Base-by-base conservation (phyloP, 2,329 filamentous ascomycete species). In the Sporothrix schenckii region DNA sequence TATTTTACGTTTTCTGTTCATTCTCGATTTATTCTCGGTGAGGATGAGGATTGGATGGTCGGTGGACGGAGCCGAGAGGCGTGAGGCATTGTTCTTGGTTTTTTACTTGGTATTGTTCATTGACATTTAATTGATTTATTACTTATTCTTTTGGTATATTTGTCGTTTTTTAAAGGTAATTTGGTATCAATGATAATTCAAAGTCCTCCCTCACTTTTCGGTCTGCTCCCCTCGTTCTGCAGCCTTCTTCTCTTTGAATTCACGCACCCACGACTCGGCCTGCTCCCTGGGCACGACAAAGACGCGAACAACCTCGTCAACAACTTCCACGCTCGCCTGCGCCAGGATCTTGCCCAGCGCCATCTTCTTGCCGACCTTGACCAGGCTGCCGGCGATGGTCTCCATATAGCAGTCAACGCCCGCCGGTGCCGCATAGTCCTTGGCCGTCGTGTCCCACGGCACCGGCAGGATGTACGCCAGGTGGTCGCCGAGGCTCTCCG, bases 341-440 rank as follows among this genome's bases (percentile, higher is more conserved):
- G 84, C 84, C 73, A 98, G 80, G 41, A 94, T 86, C 82, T 93
- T 92, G 66, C 93, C 80, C 75, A 98, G 79, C 24, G 88, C 83
- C 73, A 95, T 85, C 77, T 94, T 95, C 86, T 92, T 94, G 63
- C 95, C 94, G 27, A 94, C 89, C 82, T 97, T 97, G 76, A 97
- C 88, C 76, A 99, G 79, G 0, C 94, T 93, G 0, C 93, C 93
- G 0, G 84, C 83, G 4, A 81, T 81, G 0, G 93, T 98, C 83
- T 97, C 93, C 83, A 97, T 91, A 79, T 92, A 98, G 76, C 92
- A 95, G 75, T 97, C 93, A 4, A 97, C 92, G 0, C 80, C 83
- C 0, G 83, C 83, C 0, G 84, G 75, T 0, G 82, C 86, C 79
- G 97, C 97, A 79, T 97, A 97, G 76, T 88, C 88, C 27, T 50